Evolutionary conservation across 768 basidiomycete genomes (phyloP), one percentile per base, ranked within the genome.

Genomic region (Leccinum longicurvipes): DNA sequence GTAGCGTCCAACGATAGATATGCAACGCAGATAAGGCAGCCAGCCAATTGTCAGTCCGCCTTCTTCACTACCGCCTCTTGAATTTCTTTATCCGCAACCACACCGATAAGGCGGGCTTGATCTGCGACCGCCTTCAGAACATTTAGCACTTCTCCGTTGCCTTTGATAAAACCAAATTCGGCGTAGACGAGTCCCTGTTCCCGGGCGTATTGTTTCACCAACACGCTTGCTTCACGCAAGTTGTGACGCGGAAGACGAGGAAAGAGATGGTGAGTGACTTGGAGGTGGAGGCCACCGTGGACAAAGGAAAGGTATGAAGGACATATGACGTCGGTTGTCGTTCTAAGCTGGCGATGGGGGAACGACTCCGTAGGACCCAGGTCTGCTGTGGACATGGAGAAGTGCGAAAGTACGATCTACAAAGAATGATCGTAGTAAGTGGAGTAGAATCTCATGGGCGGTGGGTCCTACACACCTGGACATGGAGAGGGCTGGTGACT

Each of bases 201-300:
- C 61, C 81, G 77, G 14, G 93, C 93, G 64, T 88, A 98, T 64
- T 88, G 80, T 69, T 93, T 96, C 51, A 97, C 94, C 21, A 95
- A 76, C 28, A 79, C 56, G 60, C 90, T 91, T 3, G 96, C 96
- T 53, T 83, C 77, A 32, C 84, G 82, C 51, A 99, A 80, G 68
- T 97, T 94, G 77, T 98, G 96, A 36, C 97, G 80, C 3, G 97
- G 97, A 1, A 98, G 78, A 11, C 97, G 86, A 19, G 97, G 97
- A 77, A 98, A 98, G 56, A 98, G 81, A 71, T 98, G 95, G 64
- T 99, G 97, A 2, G 96, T 93, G 42, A 98, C 92, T 72, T 99
- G 97, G 12, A 98, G 84, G 63, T 99, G 93, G 19, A 99, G 82
- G n/a, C 97, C 97, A 11, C 97, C 97, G 66, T 99, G 97, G 31